These are phyloP conservation scores for Colletotrichum trifolii DNA, from an alignment of 2,329 filamentous ascomycete genomes.

Conservation along the genomic window DNA sequence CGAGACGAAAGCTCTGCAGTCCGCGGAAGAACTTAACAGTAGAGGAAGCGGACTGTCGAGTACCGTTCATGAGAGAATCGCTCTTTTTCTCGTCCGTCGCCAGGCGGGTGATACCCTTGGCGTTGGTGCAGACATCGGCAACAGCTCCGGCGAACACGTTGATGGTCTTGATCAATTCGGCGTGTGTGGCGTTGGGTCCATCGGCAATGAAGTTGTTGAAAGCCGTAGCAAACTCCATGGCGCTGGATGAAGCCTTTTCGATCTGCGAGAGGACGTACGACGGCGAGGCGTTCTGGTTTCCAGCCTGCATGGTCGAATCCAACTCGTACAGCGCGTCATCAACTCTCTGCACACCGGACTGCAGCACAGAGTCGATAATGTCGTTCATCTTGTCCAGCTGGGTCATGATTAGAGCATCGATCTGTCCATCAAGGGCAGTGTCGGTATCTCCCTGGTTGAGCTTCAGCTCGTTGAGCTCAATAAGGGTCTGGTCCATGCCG, in stretches of 20 bases:
- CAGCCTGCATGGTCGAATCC: slow-evolving; percentile 97
- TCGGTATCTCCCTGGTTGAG: slow-evolving; percentile 80
- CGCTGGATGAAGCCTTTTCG: slow-evolving; percentile 92
- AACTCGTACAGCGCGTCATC: slow-evolving; percentile 97
- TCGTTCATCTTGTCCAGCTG: slow-evolving; percentile 95
- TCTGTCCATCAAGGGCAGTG: slow-evolving; percentile 85
- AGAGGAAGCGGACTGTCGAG: slow-evolving; percentile 84
- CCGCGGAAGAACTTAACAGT: slow-evolving; percentile 96
- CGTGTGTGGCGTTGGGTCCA: slow-evolving; percentile 88
- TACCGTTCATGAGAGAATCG: slow-evolving; percentile 84
- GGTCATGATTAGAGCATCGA: slow-evolving; percentile 87
- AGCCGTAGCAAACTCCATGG: slow-evolving; percentile 96
- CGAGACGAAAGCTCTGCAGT: slow-evolving; percentile 91
- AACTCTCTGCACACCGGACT: slow-evolving; percentile 91
- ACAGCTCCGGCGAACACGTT: slow-evolving; percentile 91
- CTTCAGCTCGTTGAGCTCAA: slow-evolving; percentile 91
- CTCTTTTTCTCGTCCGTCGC: slow-evolving; percentile 96
- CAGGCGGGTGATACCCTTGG: slow-evolving; percentile 92
- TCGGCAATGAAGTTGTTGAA: slow-evolving; percentile 99
- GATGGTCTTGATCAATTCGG: slow-evolving; percentile 92
- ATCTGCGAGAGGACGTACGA: slow-evolving; percentile 96
- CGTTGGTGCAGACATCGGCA: slow-evolving; percentile 94
- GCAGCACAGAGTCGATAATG: slow-evolving; percentile 95
- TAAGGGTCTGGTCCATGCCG: slow-evolving; percentile 94
- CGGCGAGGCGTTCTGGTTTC: slow-evolving; percentile 97